Conservation (phyloP, 1,284 basidiomycete species). For the Heimioporus retisporus region DNA sequence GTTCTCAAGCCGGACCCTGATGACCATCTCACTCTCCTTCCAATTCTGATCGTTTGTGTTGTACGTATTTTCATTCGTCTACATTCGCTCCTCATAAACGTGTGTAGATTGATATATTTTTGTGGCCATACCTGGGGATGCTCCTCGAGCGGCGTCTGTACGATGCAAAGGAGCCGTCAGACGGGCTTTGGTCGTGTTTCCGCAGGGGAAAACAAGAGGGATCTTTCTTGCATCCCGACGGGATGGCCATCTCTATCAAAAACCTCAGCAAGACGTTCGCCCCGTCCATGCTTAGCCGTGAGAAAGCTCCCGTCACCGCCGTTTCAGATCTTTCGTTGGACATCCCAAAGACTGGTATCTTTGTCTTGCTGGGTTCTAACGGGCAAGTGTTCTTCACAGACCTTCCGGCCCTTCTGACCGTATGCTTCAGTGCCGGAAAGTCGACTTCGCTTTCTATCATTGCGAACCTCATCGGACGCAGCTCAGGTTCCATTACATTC, state of each 20-base stretch:
- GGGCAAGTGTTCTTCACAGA: constrained; percentile 54
- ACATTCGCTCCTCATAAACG: background rate
- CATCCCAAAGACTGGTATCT: constrained; percentile 77
- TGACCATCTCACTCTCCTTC: constrained; percentile 62
- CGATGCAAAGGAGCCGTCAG: constrained; percentile 61
- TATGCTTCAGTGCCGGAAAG: constrained; percentile 73
- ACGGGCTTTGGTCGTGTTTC: constrained; percentile 41
- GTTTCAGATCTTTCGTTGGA: constrained; percentile 72
- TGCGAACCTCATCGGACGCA: constrained; percentile 68
- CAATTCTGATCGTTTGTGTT: constrained; percentile 70
- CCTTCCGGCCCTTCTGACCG: constrained; percentile 15
- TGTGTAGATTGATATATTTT: constrained; percentile 69
- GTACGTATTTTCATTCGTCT: constrained; percentile 50
- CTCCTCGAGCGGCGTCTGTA: constrained; percentile 71
- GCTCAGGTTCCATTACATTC: constrained; percentile 74
- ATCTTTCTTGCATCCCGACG: constrained; percentile 45
- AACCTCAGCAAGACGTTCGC: constrained; percentile 69
- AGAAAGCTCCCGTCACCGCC: constrained; percentile 62
- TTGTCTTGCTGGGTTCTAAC: constrained; percentile 80
- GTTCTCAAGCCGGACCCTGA: constrained; percentile 68
- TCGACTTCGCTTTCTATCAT: constrained; percentile 79
- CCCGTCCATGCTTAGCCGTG: constrained; percentile 50
- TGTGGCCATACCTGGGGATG: constrained; percentile 75
- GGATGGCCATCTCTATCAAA: constrained; percentile 67
- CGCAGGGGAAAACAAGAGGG: constrained; percentile 28